Evolutionary conservation across 2,329 filamentous ascomycete genomes (phyloP).

Genomic region (Seiridium cupressi): DNA sequence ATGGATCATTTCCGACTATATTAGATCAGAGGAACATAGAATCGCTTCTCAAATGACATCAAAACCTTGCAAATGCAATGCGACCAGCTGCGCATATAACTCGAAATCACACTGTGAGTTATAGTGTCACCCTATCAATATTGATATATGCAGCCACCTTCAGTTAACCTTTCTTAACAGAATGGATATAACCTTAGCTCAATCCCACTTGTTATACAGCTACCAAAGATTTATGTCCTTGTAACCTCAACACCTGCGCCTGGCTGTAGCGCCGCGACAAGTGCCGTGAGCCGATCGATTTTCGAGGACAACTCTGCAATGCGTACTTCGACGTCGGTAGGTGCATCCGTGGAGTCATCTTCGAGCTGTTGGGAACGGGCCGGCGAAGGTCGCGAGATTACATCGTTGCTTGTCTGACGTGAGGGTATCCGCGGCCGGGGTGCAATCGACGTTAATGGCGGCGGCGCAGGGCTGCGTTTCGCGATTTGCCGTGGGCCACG

Average conservation of each 20-base stretch:
- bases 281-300: conserved; percentile 56
- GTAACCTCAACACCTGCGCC: conserved; percentile 18
- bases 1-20: too few species aligned
- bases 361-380: conserved; percentile 21
- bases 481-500: conserved; percentile 39
- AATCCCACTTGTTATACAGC: not conserved
- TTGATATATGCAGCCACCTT: too few species aligned
- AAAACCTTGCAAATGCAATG: too few species aligned
- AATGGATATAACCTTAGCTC: too few species aligned
- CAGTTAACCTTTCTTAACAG: too few species aligned
- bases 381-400: conserved; percentile 18
- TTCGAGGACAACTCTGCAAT: conserved; percentile 54
- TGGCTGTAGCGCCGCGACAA: conserved; percentile 48
- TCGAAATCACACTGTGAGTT: too few species aligned
- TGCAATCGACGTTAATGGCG: conserved; percentile 16
- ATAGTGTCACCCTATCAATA: too few species aligned
- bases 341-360: conserved; percentile 35
- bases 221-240: conserved; percentile 12
- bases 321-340: conserved; percentile 45
- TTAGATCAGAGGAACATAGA: too few species aligned
- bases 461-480: conserved; percentile 20
- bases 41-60: too few species aligned
- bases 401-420: conserved; percentile 19
- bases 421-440: conserved; percentile 22
- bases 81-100: too few species aligned